Evolutionary conservation across 441 rosid species (phyloP).

Genomic region (Arabidopsis hybrid): DNA sequence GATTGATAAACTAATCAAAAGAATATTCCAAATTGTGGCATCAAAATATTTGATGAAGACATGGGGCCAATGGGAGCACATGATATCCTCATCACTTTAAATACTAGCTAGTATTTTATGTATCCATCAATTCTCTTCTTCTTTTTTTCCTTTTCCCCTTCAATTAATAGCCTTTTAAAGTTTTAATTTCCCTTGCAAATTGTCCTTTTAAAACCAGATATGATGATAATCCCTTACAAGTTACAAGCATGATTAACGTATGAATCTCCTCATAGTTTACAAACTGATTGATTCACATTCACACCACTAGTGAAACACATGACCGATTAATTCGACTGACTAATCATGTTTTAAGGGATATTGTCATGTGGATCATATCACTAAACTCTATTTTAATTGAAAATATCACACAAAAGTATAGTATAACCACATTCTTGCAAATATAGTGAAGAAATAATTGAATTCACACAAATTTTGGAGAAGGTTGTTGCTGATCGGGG

Average conservation of each 20-base stretch:
- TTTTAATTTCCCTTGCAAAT: constrained; percentile 9
- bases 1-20: constrained; percentile 19
- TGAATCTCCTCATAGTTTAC: background rate
- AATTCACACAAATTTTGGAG: background rate
- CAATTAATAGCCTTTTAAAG: constrained; percentile 15
- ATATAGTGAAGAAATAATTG: background rate
- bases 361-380: background rate
- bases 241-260: background rate
- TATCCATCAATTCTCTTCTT: constrained; percentile 3
- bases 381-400: background rate
- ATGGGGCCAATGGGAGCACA: constrained; percentile 40
- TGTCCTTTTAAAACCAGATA: constrained; percentile 3
- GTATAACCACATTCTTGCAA: background rate
- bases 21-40: constrained; percentile 34
- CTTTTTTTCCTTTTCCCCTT: background rate
- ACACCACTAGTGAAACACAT: background rate
- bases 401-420: no score
- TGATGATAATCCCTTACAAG: constrained; percentile 4
- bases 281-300: background rate
- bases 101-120: background rate
- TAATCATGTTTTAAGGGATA: background rate
- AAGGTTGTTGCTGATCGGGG: background rate
- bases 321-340: no score
- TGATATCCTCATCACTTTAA: constrained; percentile 25
- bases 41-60: constrained; percentile 37